Percentiles rank a stretch among this genome's conserved stretches.
These are phyloP conservation scores for Paxillus rubicundulus DNA, from an alignment of 768 basidiomycete genomes.

Conservation along the genomic window DNA sequence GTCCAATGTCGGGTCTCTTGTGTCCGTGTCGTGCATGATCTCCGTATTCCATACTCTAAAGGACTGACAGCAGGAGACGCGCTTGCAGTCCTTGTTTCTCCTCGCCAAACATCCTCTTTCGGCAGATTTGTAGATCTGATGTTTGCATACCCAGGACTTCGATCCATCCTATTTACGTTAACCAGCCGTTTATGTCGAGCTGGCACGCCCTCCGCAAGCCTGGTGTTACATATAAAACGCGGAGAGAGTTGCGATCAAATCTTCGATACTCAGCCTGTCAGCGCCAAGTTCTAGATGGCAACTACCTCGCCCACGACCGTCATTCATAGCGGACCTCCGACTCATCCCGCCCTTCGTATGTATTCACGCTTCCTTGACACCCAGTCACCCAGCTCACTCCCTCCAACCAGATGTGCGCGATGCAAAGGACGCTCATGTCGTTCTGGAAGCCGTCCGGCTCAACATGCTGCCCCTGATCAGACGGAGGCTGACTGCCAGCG, in stretches of 20 bases:
- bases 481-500: conserved; percentile 64
- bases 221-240: conserved; percentile 24
- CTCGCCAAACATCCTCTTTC: conserved; percentile 14
- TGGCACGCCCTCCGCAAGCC: conserved; percentile 16
- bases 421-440: conserved; percentile 72
- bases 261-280: conserved; percentile 2
- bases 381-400: neutral
- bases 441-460: conserved; percentile 74
- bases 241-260: conserved; percentile 5
- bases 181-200: conserved; percentile 14
- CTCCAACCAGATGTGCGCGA: conserved; percentile 62
- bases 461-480: conserved; percentile 69
- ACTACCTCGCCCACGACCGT: conserved; percentile 15
- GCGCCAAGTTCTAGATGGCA: neutral
- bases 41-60: conserved; percentile 22
- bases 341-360: conserved; percentile 32
- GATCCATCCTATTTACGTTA: conserved; percentile 15
- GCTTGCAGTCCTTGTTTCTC: conserved; percentile 15
- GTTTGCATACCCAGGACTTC: conserved; percentile 15
- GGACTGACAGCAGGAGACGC: conserved; percentile 8
- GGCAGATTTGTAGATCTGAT: conserved; percentile 21
- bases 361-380: neutral
- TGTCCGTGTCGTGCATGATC: conserved; percentile 23
- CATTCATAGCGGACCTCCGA: conserved; percentile 25
- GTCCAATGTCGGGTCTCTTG: conserved; percentile 31